Conservation (phyloP, 192 early-diverging fungal species). For the Lunasporangiospora selenospora region DNA sequence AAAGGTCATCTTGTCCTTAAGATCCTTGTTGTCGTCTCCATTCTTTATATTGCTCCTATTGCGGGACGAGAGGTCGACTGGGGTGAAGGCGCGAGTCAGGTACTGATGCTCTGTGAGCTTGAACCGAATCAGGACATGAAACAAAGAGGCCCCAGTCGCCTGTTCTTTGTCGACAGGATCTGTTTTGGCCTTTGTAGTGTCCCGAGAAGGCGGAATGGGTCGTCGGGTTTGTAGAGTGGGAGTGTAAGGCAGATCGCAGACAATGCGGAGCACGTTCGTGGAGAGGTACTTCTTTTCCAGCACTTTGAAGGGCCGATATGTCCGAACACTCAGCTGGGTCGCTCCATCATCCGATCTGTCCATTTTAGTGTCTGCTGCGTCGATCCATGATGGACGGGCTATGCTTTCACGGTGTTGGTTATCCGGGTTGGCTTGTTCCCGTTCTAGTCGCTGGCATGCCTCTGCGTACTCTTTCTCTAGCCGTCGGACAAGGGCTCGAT, state of each 20-base stretch:
- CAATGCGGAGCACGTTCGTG: conserved; percentile 15
- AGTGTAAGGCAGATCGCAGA: conserved; percentile 28
- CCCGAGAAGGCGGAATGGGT: no score
- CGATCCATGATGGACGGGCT: no score
- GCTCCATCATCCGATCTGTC: neutral
- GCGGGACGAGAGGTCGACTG: conserved; percentile 15
- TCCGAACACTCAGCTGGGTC: conserved; percentile 14
- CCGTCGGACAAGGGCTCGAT: conserved; percentile 3
- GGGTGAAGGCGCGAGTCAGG: conserved; percentile 31
- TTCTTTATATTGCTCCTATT: neutral
- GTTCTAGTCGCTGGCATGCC: conserved; percentile 9
- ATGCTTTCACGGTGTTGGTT: no score
- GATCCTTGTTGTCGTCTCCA: neutral
- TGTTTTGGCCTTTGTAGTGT: no score
- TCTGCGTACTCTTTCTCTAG: conserved; percentile 10
- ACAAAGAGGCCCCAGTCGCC: neutral
- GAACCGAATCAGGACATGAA: conserved; percentile 44
- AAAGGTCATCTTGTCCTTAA: conserved; percentile 22
- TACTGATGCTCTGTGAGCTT: neutral
- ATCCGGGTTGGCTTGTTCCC: neutral
- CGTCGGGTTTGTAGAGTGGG: neutral
- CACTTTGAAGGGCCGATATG: conserved; percentile 27
- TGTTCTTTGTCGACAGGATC: neutral
- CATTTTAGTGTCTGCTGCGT: no score
- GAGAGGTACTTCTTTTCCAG: conserved; percentile 20